Conservation (phyloP, 345 rosid genomes). For the Brassica cretica region DNA sequence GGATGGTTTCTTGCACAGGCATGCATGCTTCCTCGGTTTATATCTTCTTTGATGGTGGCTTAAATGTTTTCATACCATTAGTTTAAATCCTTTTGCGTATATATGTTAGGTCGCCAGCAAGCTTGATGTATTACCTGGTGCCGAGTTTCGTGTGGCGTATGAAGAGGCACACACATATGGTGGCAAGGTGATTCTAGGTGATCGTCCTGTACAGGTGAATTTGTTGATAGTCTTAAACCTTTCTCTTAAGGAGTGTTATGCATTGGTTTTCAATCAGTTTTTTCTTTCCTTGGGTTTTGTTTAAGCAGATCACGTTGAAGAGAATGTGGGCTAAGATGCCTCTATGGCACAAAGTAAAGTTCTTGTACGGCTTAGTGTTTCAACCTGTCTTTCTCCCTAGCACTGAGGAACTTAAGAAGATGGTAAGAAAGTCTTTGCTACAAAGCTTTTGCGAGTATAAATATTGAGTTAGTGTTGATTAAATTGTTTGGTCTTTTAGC, state of each 20-base stretch:
- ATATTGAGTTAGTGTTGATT: constrained; percentile 1
- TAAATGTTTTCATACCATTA: background rate
- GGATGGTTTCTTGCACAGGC: constrained; percentile 90
- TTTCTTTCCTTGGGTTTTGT: constrained; percentile 3
- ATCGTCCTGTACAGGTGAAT: constrained; percentile 85
- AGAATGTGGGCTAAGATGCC: constrained; percentile 92
- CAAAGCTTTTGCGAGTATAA: background rate
- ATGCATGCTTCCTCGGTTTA: constrained; percentile 23
- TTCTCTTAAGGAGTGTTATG: background rate
- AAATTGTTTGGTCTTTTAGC: constrained; percentile 45
- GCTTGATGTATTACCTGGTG: constrained; percentile 87
- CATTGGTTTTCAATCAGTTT: background rate
- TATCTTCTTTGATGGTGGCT: constrained; percentile 12
- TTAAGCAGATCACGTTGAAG: constrained; percentile 64
- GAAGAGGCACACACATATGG: constrained; percentile 86
- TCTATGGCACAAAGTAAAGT: constrained; percentile 79
- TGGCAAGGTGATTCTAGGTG: constrained; percentile 84
- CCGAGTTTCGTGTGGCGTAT: constrained; percentile 89
- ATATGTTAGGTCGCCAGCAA: constrained; percentile 63
- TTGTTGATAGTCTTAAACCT: constrained; percentile 7
- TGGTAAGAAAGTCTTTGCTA: constrained; percentile 45
- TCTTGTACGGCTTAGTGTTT: constrained; percentile 59
- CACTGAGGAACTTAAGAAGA: constrained; percentile 71
- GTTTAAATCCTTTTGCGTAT: background rate
- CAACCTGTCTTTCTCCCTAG: constrained; percentile 82